These are phyloP conservation scores for Vitis hybrid DNA, from an alignment of 177 flowering plant species.

Conservation along the genomic window DNA sequence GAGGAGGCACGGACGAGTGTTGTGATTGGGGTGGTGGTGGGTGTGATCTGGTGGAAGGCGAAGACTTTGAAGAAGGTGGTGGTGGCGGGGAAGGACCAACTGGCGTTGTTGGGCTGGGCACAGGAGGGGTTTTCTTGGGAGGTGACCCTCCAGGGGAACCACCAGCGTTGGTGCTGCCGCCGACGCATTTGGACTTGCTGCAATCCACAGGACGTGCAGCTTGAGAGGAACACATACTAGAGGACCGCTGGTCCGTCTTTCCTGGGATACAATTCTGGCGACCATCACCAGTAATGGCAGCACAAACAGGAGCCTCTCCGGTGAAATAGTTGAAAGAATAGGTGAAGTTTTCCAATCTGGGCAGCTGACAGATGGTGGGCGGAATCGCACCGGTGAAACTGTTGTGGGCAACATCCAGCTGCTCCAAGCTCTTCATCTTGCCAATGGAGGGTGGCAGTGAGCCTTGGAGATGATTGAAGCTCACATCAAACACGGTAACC, in stretches of 20 bases:
- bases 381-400: slow-evolving; percentile 56
- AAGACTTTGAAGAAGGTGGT: slow-evolving; percentile 29
- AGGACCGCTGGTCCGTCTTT: slow-evolving; percentile 38
- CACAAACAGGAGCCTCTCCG: slow-evolving; percentile 50
- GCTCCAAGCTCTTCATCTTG: slow-evolving; percentile 55
- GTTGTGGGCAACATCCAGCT: slow-evolving; percentile 64
- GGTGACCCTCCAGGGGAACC: slow-evolving; percentile 5
- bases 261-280: slow-evolving; percentile 51
- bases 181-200: slow-evolving; percentile 33
- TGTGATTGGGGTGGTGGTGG: slow-evolving; percentile 31
- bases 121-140: not conserved
- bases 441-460: slow-evolving; percentile 43
- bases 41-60: slow-evolving; percentile 35
- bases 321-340: slow-evolving; percentile 64
- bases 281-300: slow-evolving; percentile 22
- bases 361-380: slow-evolving; percentile 41
- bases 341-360: slow-evolving; percentile 58
- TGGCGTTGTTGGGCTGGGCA: not conserved
- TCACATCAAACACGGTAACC: slow-evolving; percentile 64
- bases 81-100: slow-evolving; percentile 26
- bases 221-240: slow-evolving; percentile 38
- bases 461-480: slow-evolving; percentile 56
- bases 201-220: slow-evolving; percentile 52
- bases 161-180: not conserved
- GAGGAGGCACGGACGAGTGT: not conserved